Evolutionary conservation across 768 basidiomycete genomes (phyloP).

Genomic region (Mycena olivaceomarginata): DNA sequence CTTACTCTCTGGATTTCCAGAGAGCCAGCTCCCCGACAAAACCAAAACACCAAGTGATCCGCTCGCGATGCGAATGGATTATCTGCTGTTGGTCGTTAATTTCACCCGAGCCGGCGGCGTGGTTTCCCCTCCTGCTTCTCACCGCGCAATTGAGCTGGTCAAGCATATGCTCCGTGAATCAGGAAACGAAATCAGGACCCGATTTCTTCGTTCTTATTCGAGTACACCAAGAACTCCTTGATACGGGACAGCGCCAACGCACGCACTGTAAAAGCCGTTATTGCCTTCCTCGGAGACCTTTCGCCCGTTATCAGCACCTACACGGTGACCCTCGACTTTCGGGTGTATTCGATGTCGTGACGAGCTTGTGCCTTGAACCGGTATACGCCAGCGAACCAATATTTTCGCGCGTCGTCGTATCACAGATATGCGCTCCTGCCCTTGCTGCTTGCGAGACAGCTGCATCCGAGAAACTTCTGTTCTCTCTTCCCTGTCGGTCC

Average conservation of each 20-base stretch:
- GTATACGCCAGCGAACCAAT: conserved; percentile 69
- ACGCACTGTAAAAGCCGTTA: conserved; percentile 68
- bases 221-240: conserved; percentile 70
- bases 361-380: conserved; percentile 64
- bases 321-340: conserved; percentile 73
- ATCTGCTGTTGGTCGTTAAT: conserved; percentile 71
- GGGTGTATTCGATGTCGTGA: conserved; percentile 71
- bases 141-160: conserved; percentile 72
- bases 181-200: conserved; percentile 58
- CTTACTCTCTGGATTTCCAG: conserved; percentile 53
- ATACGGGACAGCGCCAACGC: conserved; percentile 63
- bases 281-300: conserved; percentile 72
- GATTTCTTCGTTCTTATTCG: conserved; percentile 72
- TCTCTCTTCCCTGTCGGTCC: conserved; percentile 62
- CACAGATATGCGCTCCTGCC: conserved; percentile 66
- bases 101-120: conserved; percentile 73
- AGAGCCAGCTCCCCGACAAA: conserved; percentile 61
- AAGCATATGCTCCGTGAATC: conserved; percentile 75
- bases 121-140: conserved; percentile 60
- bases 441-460: conserved; percentile 69
- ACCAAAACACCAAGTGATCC: conserved; percentile 73
- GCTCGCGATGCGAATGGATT: conserved; percentile 78
- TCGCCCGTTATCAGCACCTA: conserved; percentile 73
- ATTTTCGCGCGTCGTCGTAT: conserved; percentile 69
- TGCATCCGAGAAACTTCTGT: conserved; percentile 62